Evolutionary conservation across 352 stramenopile genomes (phyloP).

Genomic region (Stramenopiles sp.): DNA sequence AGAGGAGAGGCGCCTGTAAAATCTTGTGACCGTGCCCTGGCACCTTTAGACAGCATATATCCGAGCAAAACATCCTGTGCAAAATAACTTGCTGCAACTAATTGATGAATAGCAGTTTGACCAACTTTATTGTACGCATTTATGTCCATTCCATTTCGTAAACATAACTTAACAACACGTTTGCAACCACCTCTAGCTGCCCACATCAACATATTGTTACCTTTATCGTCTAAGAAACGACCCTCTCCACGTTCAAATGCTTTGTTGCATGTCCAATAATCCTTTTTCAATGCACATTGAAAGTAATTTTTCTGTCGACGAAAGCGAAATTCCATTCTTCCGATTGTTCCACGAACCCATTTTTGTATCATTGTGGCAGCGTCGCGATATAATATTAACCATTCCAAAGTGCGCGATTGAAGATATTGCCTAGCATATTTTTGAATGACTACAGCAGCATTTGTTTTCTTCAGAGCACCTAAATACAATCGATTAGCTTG

Average conservation of each 20-base stretch:
- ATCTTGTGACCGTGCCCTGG: slow-evolving; percentile 45
- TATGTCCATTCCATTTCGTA: slow-evolving; percentile 43
- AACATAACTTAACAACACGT: slow-evolving; percentile 49
- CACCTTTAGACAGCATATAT: slow-evolving; percentile 60
- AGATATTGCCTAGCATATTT: slow-evolving; percentile 34
- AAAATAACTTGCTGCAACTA: slow-evolving; percentile 26
- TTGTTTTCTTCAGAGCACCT: slow-evolving; percentile 18
- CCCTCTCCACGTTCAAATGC: slow-evolving; percentile 31
- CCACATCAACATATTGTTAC: slow-evolving; percentile 45
- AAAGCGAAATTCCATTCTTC: slow-evolving; percentile 23
- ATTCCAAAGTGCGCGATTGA: slow-evolving; percentile 31
- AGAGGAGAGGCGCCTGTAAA: slow-evolving; percentile 38
- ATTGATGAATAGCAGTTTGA: slow-evolving; percentile 41
- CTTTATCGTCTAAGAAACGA: slow-evolving; percentile 32
- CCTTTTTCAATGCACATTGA: slow-evolving; percentile 39
- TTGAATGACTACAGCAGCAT: slow-evolving; percentile 37
- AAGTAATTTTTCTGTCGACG: slow-evolving; percentile 29
- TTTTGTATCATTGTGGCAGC: slow-evolving; percentile 36
- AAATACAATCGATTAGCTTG: slow-evolving; percentile 24
- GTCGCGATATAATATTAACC: slow-evolving; percentile 23
- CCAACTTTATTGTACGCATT: slow-evolving; percentile 34
- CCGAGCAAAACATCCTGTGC: slow-evolving; percentile 26
- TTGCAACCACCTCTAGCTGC: slow-evolving; percentile 40
- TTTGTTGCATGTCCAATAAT: slow-evolving; percentile 40
- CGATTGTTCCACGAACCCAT: slow-evolving; percentile 29